phyloP scores from a whole-genome alignment of 352 stramenopile species.

The Pythium scleroteichum region DNA sequence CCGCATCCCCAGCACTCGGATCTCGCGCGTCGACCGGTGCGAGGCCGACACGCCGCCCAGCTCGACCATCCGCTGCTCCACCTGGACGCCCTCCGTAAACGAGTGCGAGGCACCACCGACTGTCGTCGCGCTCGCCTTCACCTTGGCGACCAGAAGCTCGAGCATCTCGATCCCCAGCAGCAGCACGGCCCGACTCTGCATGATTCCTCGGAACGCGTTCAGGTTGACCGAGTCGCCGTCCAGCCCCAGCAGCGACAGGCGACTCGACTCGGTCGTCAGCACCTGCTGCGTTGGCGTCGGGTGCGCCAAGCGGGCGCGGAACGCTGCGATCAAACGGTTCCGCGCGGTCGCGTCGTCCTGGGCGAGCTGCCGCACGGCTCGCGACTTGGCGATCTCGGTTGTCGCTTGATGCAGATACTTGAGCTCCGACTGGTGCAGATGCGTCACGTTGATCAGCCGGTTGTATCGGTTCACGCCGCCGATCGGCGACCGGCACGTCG shows the following conservation, averaged over 20 bases:
- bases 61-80: background rate
- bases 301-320: background rate
- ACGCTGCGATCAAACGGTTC: background rate
- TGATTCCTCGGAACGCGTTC: constrained; percentile 15
- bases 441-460: constrained; percentile 42
- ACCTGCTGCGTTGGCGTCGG: constrained; percentile 12
- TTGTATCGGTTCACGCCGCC: constrained; percentile 43
- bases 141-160: constrained; percentile 15
- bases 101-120: background rate
- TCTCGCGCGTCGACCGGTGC: constrained; percentile 1
- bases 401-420: constrained; percentile 30
- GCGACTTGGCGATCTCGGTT: background rate
- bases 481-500: constrained; percentile 48
- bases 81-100: background rate
- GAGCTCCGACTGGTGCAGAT: constrained; percentile 44
- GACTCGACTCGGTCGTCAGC: constrained; percentile 12
- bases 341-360: background rate
- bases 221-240: constrained; percentile 9
- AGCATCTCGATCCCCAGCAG: constrained; percentile 15
- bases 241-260: constrained; percentile 1
- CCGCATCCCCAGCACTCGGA: constrained; percentile 3
- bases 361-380: background rate
- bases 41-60: constrained; percentile 5
- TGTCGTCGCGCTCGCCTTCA: background rate
- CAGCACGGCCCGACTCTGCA: constrained; percentile 34